Percentiles rank a stretch among this genome's conserved stretches.
phyloP scores from a whole-genome alignment of 768 basidiomycete species.

The Boletus coccyginus region DNA sequence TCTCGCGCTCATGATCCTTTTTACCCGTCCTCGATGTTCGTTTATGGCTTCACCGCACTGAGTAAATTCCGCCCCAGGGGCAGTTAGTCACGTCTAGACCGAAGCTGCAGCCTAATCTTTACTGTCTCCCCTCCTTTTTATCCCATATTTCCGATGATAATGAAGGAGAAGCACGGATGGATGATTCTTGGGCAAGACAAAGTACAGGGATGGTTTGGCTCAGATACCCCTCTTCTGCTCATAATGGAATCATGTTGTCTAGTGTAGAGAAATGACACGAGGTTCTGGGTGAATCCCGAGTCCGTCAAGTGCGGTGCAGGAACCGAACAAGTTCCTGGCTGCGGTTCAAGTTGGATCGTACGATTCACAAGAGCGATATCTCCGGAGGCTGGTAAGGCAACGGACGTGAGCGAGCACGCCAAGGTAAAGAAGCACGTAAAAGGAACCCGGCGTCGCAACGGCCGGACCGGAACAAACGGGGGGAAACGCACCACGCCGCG shows the following conservation, averaged over 20 bases:
- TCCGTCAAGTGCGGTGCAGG: not conserved
- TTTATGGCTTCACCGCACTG: constrained; percentile 21
- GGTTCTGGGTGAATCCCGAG: constrained; percentile 2
- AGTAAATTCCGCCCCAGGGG: constrained; percentile 27
- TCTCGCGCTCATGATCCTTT: constrained; percentile 22
- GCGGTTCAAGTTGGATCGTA: not conserved
- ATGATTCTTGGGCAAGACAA: constrained; percentile 19
- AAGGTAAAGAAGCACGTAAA: not conserved
- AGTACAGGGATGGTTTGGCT: constrained; percentile 19
- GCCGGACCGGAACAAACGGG: not conserved
- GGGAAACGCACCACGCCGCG: constrained; percentile 52
- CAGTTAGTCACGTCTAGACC: constrained; percentile 22
- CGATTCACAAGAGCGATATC: constrained; percentile 36
- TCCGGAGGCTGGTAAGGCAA: constrained; percentile 39
- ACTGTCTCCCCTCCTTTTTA: constrained; percentile 6
- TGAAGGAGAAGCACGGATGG: constrained; percentile 6
- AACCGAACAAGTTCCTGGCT: not conserved
- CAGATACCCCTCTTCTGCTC: constrained; percentile 18
- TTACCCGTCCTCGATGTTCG: constrained; percentile 26
- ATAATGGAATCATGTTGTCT: constrained; percentile 18
- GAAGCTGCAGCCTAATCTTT: constrained; percentile 27
- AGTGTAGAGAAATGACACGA: constrained; percentile 15
- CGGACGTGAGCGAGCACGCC: not conserved
- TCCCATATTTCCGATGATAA: constrained; percentile 7
- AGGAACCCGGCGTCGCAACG: not conserved